Evolutionary conservation across 164 flowering plant species (phyloP), one percentile per base, ranked within the genome.

Genomic region (Nelumbo lutea): DNA sequence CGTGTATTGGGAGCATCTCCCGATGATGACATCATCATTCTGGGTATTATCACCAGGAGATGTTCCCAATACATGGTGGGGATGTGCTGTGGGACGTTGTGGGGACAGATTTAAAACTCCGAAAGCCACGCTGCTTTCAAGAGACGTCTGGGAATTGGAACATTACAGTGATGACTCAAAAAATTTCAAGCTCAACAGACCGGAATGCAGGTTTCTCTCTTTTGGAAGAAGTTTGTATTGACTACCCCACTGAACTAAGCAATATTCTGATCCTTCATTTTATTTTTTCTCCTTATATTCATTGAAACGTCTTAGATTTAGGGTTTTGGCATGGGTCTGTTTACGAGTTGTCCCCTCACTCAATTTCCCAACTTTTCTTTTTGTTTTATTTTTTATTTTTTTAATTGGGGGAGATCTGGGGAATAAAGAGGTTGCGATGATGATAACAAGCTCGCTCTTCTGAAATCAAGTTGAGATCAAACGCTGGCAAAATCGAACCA

Each of bases 131-230:
- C 27, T 27, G 27, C 27, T 27, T 27, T 27, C 27, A 27, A 27
- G 27, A 27, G 27, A 27, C 27, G 27, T 27, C 27, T 27, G 27
- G 27, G 27, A 27, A 27, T 27, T 27, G 27, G 9, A 53, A 58
- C 65, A 63, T 69, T 57, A 73, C 67, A 50, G 44, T 77, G 79
- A 73, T 62, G 75, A 72, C 72, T 72, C 70, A 3, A 3, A 52
- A 27, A 72, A 68, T 65, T 79, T 79, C 82, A 79, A 79, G 82
- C 82, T 79, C 82, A 79, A 79, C 80, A 79, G 82, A 79, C 82
- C 80, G 74, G 79, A 79, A 68, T 74, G 80, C 68, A 77, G 79
- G 71, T 68, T 47, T 73, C 72, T 73, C 68, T 66, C 42, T 61
- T 2, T 57, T 9, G 27, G 59, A 27, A 65, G 69, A 46, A 14